Evolutionary conservation across 768 basidiomycete genomes (phyloP), one percentile per base, ranked within the genome.

Genomic region (Collybia nuda): DNA sequence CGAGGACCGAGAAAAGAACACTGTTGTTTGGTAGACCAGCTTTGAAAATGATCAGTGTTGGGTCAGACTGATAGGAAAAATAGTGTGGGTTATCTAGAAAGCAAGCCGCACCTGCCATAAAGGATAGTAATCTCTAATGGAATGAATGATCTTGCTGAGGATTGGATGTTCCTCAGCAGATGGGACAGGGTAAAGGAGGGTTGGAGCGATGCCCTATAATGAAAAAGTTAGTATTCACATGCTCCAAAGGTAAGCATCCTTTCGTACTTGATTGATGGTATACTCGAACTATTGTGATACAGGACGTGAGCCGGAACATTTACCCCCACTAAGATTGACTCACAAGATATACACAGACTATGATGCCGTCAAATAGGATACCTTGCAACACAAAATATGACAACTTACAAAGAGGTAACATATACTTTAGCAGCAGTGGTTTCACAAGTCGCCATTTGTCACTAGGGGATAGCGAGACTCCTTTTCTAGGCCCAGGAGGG

Each of bases 1-100:
- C 6, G 91, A 88, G 0, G 95, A 96, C 3, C 95, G 88, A 5
- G 95, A 96, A 52, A 98, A 64, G 71, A 98, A 97, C 40, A 97
- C 95, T 37, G 90, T 90, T 18, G 90, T 82, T 74, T 91, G 91
- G 61, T 93, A 93, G 23, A 93, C 82, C 35, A 93, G 81, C 84
- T 91, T 55, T n/a, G 21, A 14, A 11, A 32, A 11, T 11, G 9
- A 11, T 32, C 9, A 32, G 32, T 14, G 12, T 40, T n/a, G 49
- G 22, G 22, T 28, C 35, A 17, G 44, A 37, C 21, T 39, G 26
- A 50, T 48, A 47, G 44, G 17, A 19, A 28, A 49, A 47, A 47
- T 12, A 43, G 49, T 21, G 41, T 48, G 52, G 41, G 53, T 3
- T 7, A 3, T 26, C 24, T 7, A 26, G 7, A 26, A n/a, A 26